Base-by-base conservation (phyloP, 805 yeast genomes). In the Suhomyces sp. region DNA sequence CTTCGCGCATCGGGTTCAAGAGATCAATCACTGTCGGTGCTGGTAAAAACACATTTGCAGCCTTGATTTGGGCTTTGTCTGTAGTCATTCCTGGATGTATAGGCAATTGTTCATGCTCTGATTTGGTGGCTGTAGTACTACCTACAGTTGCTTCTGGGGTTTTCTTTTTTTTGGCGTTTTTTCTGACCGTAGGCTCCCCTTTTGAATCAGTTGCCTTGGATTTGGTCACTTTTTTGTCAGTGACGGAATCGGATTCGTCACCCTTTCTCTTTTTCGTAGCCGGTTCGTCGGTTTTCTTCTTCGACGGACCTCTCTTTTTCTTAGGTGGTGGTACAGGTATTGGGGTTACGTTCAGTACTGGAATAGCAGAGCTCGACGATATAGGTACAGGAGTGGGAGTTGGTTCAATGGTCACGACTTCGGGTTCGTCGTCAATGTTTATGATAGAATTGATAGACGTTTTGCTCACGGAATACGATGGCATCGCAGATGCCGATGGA, bases 381-480 rank as follows among this genome's bases (percentile, higher is more conserved):
- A 15, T 10, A 28, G 42, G 21, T 22, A 33, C 16, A 32, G 42
- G 9, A 30, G 32, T 13, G 31, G 33, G 16, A 11, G 33, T 20
- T 7, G 27, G 15, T 20, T 22, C 23, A 11, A 29, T 15, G 6
- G 21, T 14, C 5, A 20, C 18, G n/a, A 31, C 25, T 22, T 33
- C 37, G 33, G 30, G 35, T 30, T 47, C 60, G 23, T 58, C 63
- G 25, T 67, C 72, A 9, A 49, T 38, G 44, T 68, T 68, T 36
- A 68, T 66, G 26, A 68, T 59, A 10, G 70, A 60, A 34, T 57
- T 62, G 18, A 68, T 68, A 5, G 70, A 63, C 1, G 72, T 56
- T 33, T 55, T 63, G 47, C 57, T 61, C 23, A 14, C 16, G n/a
- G 28, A 24, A 10, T 30, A 28, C 16, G 30, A 32, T 14, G 33